Percentiles rank a stretch among this genome's conserved stretches.
Conservation (phyloP, 2,329 filamentous ascomycete species). For the Lecanicillium sp. region DNA sequence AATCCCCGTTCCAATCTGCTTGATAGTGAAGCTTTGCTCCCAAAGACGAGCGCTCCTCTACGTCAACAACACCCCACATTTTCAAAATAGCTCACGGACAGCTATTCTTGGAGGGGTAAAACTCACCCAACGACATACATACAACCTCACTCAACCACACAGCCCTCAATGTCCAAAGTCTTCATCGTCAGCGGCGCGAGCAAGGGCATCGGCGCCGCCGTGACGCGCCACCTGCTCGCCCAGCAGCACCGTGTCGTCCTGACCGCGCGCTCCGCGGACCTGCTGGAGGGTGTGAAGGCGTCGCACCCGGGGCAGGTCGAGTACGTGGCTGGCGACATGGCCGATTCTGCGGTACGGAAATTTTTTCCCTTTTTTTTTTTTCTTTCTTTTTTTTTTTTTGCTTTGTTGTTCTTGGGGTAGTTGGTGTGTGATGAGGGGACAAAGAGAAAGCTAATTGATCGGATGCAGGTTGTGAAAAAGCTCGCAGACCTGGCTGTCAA, state of each 20-base stretch:
- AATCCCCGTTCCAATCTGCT: no score
- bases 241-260: constrained; percentile 53
- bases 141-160: no score
- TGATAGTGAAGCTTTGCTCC: no score
- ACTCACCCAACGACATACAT: no score
- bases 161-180: constrained; percentile 50
- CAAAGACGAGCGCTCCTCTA: no score
- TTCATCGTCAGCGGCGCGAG: constrained; percentile 65
- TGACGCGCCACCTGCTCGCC: constrained; percentile 45
- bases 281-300: constrained; percentile 45
- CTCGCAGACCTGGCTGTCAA: constrained; percentile 60
- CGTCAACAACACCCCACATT: no score
- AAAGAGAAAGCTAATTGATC: neutral
- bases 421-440: neutral
- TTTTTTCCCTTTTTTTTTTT: no score
- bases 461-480: constrained; percentile 46
- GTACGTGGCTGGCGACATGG: constrained; percentile 50
- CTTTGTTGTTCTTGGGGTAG: no score
- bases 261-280: constrained; percentile 47
- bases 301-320: constrained; percentile 48
- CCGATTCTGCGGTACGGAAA: constrained; percentile 44
- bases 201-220: constrained; percentile 55
- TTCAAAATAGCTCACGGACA: no score
- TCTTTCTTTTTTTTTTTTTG: no score
- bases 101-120: no score